Base-by-base conservation (phyloP, 441 rosid species). In the Isatis lusitanica region DNA sequence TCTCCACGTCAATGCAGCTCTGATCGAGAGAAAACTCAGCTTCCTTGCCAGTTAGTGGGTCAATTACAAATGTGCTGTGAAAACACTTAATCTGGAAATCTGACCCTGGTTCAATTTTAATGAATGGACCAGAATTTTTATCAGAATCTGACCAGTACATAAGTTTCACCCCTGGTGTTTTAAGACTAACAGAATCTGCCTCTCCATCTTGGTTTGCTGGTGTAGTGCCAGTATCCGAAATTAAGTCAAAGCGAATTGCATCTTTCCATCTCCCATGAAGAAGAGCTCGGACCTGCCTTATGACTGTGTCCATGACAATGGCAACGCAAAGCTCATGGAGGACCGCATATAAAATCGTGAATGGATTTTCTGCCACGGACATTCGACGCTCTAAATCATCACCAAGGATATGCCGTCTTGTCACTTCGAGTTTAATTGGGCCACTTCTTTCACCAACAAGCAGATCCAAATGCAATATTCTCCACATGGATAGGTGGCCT, bases 381-480 rank as follows among this genome's bases (percentile, higher is more conserved):
- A 93, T 96, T 78, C 99, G 79, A 60, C 99, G 96, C 84, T 96
- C 99, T 65, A 96, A 82, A 83, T 96, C 94, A 87, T 96, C 99
- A 46, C 98, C 98, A 71, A 96, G 96, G 51, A 74, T 79, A 82
- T 91, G 97, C 78, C 92, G 81, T 44, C 94, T 90, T 31, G 80
- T 74, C 78, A 85, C 85, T 78, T 93, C 98, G 66, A 96, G 75
- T 74, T 89, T 88, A 52, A 89, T 88, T 28, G 58, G 80, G 39
- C 99, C 97, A 70, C 85, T 87, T 82, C 81, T 86, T 85, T 96
- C 98, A 80, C 99, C 98, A 76, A 96, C 98, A 70, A 93, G 97
- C 79, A 96, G 86, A 85, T 96, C 97, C 82, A 96, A 77, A 85
- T 91, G 96, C 82, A 96, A 80, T 83, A 96, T 96, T 84, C 99